Base-by-base conservation (phyloP, 768 basidiomycete species). In the Rhizopogon salebrosus region DNA sequence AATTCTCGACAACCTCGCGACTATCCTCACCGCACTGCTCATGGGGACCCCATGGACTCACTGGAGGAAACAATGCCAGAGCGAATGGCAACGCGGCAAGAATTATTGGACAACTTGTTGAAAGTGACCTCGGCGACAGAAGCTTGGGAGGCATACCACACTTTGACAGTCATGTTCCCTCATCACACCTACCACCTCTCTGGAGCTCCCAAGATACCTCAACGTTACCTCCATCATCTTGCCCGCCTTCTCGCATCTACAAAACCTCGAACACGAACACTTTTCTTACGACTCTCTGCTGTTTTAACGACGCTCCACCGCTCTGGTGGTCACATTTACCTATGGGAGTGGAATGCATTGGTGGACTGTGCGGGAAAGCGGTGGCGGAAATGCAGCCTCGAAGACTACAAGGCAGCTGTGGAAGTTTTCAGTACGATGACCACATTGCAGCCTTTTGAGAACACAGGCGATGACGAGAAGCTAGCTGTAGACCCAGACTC, bases 271-370 rank as follows among this genome's bases (percentile, higher is more conserved):
- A 84, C 84, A 6, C 81, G 84, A 37, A 64, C 69, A 3, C 69
- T 78, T 48, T 89, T 84, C 66, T 74, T 83, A 8, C 83, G 81
- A 11, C 74, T 92, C 3, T 72, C 89, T n/a, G 78, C 83, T n/a
- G 79, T 89, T 11, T 62, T 90, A 56, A 77, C 77, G 39, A 75
- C 74, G 40, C 70, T 92, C 37, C 80, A 77, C 53, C 68, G 67
- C 20, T 72, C 70, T n/a, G 83, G 81, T 11, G 85, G 82, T 22
- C 69, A 51, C 10, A 64, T 89, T 29, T 72, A 79, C 56, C 59
- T 70, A n/a, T 82, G 81, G 75, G 80, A 90, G 64, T 92, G 89
- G 87, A 92, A 91, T 62, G 72, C 80, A 7, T 74, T 92, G 41
- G 79, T 92, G 54, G 77, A 85, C 58, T 76, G 74, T 61, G 82